phyloP scores from a whole-genome alignment of 2,329 filamentous ascomycete genomes.

The Fusarium avenaceum region DNA sequence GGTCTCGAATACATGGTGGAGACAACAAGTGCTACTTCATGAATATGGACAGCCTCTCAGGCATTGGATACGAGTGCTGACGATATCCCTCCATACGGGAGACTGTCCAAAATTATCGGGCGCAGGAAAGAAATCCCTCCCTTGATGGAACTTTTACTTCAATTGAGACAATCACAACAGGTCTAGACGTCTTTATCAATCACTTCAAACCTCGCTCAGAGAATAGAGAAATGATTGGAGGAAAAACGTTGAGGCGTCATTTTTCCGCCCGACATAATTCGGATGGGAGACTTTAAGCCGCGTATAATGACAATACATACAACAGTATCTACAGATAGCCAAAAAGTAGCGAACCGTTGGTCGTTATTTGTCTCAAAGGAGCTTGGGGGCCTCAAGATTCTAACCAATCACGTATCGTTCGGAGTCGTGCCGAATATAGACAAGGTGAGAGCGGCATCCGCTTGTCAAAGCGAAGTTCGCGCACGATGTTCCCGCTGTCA shows the following conservation, averaged over 20 bases:
- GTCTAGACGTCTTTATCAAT: conserved; percentile 2
- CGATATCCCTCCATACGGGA: not conserved
- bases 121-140: not conserved
- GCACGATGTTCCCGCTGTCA: conserved; percentile 30
- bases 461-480: conserved; percentile 35
- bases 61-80: not conserved
- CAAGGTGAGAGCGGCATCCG: conserved; percentile 36
- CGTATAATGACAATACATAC: conserved; percentile 16
- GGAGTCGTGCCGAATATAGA: conserved; percentile 27
- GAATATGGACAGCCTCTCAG: not conserved
- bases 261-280: conserved; percentile 25
- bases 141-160: conserved; percentile 35
- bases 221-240: conserved; percentile 45
- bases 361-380: conserved; percentile 15
- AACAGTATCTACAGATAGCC: conserved; percentile 1
- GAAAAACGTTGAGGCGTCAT: conserved; percentile 36
- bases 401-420: conserved; percentile 23
- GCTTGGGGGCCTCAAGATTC: conserved; percentile 12
- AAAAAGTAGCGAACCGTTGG: conserved; percentile 6
- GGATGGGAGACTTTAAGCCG: conserved; percentile 20
- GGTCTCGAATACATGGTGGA: conserved; percentile 28
- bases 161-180: conserved; percentile 23
- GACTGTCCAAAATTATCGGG: not conserved
- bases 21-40: not conserved
- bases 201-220: conserved; percentile 18